phyloP scores from a whole-genome alignment of 2,329 filamentous ascomycete genomes.

The Orbilia oligospora region DNA sequence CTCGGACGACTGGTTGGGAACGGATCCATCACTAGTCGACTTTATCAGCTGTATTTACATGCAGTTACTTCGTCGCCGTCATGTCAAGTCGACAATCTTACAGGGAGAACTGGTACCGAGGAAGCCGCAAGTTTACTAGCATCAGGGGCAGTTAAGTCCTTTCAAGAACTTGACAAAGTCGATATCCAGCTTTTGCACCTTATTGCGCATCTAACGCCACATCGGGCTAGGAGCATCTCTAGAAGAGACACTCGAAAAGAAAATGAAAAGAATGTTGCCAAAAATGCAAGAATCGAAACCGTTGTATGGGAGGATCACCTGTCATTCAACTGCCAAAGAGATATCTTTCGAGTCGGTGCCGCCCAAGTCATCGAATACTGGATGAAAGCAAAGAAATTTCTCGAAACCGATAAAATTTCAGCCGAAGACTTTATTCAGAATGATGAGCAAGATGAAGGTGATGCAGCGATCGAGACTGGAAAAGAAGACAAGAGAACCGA shows the following conservation, averaged over 20 bases:
- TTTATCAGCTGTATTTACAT: conserved; percentile 72
- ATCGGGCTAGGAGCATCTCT: conserved; percentile 65
- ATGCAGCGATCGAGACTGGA: conserved; percentile 36
- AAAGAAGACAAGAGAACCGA: conserved; percentile 45
- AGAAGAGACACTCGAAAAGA: conserved; percentile 1
- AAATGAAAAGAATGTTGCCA: background rate
- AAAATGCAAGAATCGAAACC: conserved; percentile 31
- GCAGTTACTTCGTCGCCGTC: conserved; percentile 70
- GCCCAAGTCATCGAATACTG: conserved; percentile 40
- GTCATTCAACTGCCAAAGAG: conserved; percentile 52
- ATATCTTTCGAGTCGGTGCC: conserved; percentile 42
- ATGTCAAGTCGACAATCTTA: conserved; percentile 71
- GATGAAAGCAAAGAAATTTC: conserved; percentile 42
- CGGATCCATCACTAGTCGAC: conserved; percentile 71
- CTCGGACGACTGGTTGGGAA: conserved; percentile 72
- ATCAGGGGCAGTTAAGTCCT: conserved; percentile 71
- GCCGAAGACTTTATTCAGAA: background rate
- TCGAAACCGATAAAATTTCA: background rate
- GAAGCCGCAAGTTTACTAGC: conserved; percentile 70
- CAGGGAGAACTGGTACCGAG: conserved; percentile 72
- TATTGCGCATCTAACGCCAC: conserved; percentile 69
- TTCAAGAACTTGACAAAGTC: conserved; percentile 66
- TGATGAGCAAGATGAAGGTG: conserved; percentile 25
- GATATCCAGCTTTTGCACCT: conserved; percentile 66
- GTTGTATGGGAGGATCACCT: conserved; percentile 35